Evolutionary conservation across 2,329 filamentous ascomycete species (phyloP).

Genomic region (Chrysoporthe deuterocubensis): DNA sequence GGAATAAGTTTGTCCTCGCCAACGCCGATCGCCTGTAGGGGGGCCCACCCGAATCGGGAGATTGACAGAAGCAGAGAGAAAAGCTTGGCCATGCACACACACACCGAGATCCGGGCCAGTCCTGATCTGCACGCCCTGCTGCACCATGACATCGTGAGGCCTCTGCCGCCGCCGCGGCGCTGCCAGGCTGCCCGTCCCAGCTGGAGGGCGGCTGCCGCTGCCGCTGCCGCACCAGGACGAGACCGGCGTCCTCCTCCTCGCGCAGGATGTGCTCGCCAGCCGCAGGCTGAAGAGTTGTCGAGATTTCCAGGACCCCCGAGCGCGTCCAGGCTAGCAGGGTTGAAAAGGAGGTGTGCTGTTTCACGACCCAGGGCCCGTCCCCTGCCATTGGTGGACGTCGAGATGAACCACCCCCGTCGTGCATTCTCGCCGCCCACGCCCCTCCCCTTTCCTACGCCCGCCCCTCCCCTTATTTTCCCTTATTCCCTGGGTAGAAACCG

Average conservation of each 20-base stretch:
- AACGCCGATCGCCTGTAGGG: conserved; percentile 4
- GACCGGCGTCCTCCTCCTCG: neutral
- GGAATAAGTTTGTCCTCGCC: neutral
- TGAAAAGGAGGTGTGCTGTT: conserved; percentile 27
- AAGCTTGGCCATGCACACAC: conserved; percentile 2
- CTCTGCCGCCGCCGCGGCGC: neutral
- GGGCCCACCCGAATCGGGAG: conserved; percentile 7
- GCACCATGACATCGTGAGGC: neutral
- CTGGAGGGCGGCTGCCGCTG: neutral
- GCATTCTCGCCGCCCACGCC: conserved; percentile 13
- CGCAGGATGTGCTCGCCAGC: neutral
- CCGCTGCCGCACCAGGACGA: neutral
- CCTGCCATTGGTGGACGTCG: conserved; percentile 10
- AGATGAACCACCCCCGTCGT: conserved; percentile 8
- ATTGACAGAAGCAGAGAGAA: conserved; percentile 8
- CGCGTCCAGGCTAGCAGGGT: conserved; percentile 9
- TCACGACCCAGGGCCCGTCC: conserved; percentile 22
- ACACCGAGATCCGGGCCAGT: neutral
- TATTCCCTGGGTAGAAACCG: neutral
- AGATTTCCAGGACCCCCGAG: conserved; percentile 4
- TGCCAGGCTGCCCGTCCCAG: neutral
- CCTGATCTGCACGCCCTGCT: neutral
- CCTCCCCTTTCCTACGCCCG: neutral
- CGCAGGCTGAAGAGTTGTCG: conserved; percentile 3
- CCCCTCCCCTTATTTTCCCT: conserved; percentile 2